Evolutionary conservation across 495 filamentous ascomycete genomes (phyloP).

Genomic region (Penicillium egyptiacum): DNA sequence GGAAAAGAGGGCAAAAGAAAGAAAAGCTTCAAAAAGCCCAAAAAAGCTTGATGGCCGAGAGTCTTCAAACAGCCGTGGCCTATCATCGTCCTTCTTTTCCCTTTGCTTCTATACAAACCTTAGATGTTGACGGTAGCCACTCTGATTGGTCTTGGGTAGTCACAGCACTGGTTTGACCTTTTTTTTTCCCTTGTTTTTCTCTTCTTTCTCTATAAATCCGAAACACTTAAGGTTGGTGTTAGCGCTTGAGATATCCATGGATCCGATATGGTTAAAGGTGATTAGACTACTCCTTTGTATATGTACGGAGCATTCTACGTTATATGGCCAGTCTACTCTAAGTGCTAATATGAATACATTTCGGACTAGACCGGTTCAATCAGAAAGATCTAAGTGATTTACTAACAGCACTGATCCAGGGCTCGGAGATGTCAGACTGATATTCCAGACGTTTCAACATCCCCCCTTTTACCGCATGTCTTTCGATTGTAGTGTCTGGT

Average conservation of each 20-base stretch:
- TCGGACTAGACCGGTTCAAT: background rate
- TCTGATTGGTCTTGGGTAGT: slow-evolving; percentile 1
- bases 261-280: background rate
- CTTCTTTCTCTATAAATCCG: background rate
- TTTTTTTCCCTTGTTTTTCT: background rate
- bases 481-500: slow-evolving; percentile 38
- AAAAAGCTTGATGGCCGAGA: background rate
- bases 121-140: background rate
- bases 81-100: slow-evolving; percentile 3
- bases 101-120: slow-evolving; percentile 1
- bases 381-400: slow-evolving; percentile 1
- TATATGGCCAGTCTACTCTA: background rate
- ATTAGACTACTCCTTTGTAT: background rate
- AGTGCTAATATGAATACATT: background rate
- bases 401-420: background rate
- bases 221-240: slow-evolving; percentile 3
- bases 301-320: background rate
- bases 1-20: background rate
- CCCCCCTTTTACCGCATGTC: slow-evolving; percentile 26
- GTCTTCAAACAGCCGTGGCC: background rate
- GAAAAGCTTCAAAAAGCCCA: background rate
- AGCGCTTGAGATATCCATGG: slow-evolving; percentile 6
- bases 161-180: background rate
- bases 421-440: slow-evolving; percentile 13
- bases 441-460: slow-evolving; percentile 16